These are phyloP conservation scores for Fraxinus greggii DNA, from an alignment of 305 asterid genomes.

Conservation along the genomic window DNA sequence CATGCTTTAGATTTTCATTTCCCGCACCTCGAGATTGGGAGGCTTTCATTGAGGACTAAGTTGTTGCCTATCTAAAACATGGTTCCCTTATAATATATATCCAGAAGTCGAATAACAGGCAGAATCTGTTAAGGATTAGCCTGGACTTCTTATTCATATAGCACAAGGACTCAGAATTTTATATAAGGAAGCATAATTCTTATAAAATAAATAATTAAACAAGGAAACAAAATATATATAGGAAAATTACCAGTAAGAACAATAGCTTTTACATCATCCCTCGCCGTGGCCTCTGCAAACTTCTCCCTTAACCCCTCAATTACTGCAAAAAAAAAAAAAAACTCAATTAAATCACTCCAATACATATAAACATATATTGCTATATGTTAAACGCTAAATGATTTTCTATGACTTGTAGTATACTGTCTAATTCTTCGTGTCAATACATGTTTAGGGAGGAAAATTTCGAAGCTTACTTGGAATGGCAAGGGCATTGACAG, in stretches of 20 bases:
- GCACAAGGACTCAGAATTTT: background rate
- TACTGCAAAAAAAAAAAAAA: background rate
- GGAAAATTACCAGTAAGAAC: slow-evolving; percentile 1
- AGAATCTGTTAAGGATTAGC: background rate
- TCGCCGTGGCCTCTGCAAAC: background rate
- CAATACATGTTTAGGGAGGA: background rate
- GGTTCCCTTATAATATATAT: background rate
- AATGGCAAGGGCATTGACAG: slow-evolving; percentile 24
- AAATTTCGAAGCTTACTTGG: slow-evolving; percentile 11
- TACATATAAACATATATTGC: background rate
- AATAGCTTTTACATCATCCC: slow-evolving; percentile 3
- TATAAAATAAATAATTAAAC: background rate
- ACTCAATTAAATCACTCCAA: background rate
- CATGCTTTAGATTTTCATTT: background rate
- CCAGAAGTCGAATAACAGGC: background rate
- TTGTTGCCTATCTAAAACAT: background rate
- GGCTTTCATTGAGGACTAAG: background rate
- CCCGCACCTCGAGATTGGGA: background rate
- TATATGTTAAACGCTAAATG: background rate
- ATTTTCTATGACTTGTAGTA: background rate
- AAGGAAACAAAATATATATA: background rate
- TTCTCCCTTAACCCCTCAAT: background rate
- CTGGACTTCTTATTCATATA: background rate
- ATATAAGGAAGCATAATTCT: background rate
- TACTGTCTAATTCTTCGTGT: background rate